Evolutionary conservation across 2,329 filamentous ascomycete genomes (phyloP), one percentile per base, ranked within the genome.

Genomic region (Pseudogymnoascus sp.): DNA sequence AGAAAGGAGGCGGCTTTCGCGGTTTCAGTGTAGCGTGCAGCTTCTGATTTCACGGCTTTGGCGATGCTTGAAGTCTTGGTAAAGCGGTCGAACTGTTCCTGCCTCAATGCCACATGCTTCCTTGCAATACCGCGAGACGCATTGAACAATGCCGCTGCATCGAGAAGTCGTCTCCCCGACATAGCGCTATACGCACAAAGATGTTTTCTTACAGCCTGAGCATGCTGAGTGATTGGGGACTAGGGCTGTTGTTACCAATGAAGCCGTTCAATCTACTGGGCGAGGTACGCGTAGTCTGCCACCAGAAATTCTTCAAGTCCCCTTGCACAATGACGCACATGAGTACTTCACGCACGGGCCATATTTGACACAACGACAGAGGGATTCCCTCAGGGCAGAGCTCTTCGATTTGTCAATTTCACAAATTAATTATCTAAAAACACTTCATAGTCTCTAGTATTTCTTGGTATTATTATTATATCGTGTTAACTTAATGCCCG

Each of bases 71-170:
- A 89, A 0, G 86, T 88, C 65, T 81, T 78, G 58, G 76, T 83
- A 72, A 82, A 88, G 57, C 83, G 72, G 69, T 87, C 81, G 67
- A 86, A 75, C 70, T 89, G 85, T 60, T 80, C 78, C 60, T 64
- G 62, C 65, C 84, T 78, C 59, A 87, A 75, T 62, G 81, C 82
- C 57, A 82, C 70, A 72, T 87, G 85, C 71, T 81, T 85, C 57
- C 79, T 74, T 57, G 86, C 87, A 63, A 92, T 80, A 34, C 82
- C 82, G 63, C 85, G 82, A 58, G 88, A 87, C 70, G 85, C 88
- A 77, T 81, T 84, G 72, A 88, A 79, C 65, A 92, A 78, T 63
- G 86, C 83, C 66, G 86, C 84, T 68, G 88, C 77, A 76, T 92
- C 89, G 71, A 91, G 70, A 80, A 83, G 75, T 82, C 86, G 75